Conservation (phyloP, 2,329 filamentous ascomycete genomes). For the Fusarium aywerte region DNA sequence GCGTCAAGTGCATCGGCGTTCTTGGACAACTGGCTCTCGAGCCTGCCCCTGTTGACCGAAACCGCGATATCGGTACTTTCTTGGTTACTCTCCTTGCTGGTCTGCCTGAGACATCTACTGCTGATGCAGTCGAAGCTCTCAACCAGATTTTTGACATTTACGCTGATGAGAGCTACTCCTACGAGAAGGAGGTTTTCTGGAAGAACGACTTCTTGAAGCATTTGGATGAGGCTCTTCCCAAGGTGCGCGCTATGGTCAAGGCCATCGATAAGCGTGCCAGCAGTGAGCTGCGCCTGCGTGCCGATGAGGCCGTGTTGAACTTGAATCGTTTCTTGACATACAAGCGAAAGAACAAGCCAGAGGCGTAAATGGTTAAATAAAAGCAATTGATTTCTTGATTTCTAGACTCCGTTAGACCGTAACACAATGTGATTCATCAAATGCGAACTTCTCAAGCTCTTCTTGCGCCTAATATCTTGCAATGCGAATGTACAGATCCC, state of each 20-base stretch:
- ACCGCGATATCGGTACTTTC: conserved; percentile 72
- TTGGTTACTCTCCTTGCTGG: conserved; percentile 65
- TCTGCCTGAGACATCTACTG: conserved; percentile 63
- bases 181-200: conserved; percentile 73
- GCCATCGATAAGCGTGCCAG: conserved; percentile 68
- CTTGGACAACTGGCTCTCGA: conserved; percentile 70
- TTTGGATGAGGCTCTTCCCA: conserved; percentile 65
- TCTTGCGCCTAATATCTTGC: neutral
- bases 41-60: conserved; percentile 63
- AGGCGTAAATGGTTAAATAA: conserved; percentile 42
- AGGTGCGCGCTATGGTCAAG: conserved; percentile 67
- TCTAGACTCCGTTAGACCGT: neutral
- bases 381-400: conserved; percentile 18
- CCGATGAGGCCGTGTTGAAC: conserved; percentile 71
- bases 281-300: conserved; percentile 66
- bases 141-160: conserved; percentile 77
- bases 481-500: conserved; percentile 1
- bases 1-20: conserved; percentile 74
- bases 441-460: neutral
- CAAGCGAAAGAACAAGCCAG: conserved; percentile 67
- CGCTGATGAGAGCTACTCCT: conserved; percentile 67
- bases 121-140: conserved; percentile 71
- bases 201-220: conserved; percentile 68
- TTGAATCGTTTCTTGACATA: conserved; percentile 71
- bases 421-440: neutral